Percentiles rank a stretch among this genome's conserved stretches.
Conservation (phyloP, 192 early-diverging fungal genomes). For the Backusella parvicylindrica region DNA sequence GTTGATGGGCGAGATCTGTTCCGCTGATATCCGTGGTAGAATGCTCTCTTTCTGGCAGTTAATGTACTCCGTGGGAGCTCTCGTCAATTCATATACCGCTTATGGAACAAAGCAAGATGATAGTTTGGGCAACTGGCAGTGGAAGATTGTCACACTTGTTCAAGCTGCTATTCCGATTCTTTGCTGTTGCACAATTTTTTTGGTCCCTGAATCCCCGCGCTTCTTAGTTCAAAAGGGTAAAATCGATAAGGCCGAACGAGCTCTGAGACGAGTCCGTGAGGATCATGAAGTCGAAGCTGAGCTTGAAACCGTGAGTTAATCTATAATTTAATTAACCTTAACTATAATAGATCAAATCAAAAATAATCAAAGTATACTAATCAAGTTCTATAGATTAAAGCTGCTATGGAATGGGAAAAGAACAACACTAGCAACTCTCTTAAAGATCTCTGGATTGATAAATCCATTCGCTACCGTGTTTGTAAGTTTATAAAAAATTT, state of each 20-base stretch:
- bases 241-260: conserved; percentile 6
- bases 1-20: conserved; percentile 18
- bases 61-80: conserved; percentile 17
- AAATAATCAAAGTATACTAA: background rate
- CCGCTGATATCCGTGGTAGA: conserved; percentile 19
- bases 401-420: conserved; percentile 21
- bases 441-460: conserved; percentile 6
- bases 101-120: background rate
- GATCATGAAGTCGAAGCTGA: conserved; percentile 17
- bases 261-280: conserved; percentile 15
- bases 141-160: conserved; percentile 10
- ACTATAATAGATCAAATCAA: background rate
- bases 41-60: conserved; percentile 31
- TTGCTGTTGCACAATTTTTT: conserved; percentile 14
- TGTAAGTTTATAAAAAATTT: background rate
- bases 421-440: conserved; percentile 4
- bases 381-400: conserved; percentile 12
- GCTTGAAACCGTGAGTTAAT: conserved; percentile 17
- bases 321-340: background rate
- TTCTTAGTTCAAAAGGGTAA: conserved; percentile 13
- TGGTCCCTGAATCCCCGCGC: conserved; percentile 21
- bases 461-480: conserved; percentile 16
- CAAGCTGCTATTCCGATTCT: conserved; percentile 7
- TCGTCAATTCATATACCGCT: conserved; percentile 17
- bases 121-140: conserved; percentile 21